Evolutionary conservation across 805 yeast species (phyloP), one percentile per base, ranked within the genome.

Genomic region (Lachancea fermentati): DNA sequence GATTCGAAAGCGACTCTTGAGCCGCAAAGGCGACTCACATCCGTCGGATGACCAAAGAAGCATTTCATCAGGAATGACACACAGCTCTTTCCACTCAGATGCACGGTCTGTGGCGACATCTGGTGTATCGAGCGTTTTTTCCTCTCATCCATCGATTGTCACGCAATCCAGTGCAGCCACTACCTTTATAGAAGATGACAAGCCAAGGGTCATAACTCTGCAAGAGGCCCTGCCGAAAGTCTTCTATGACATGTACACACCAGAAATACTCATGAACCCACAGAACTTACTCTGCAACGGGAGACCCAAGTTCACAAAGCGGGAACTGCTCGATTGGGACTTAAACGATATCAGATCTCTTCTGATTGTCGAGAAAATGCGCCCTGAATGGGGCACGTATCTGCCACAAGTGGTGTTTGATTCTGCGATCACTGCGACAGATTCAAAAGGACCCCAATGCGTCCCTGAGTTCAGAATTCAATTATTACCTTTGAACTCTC

Each of bases 241-340:
- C 19, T 79, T 69, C 49, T 52, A 62, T 15, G 79, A 76, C 50
- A 76, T 77, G 75, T 79, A 79, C 53, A 62, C 79, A 0, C 72
- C 79, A 1, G 83, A 78, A 43, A 56, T 76, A 9, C 58, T 74
- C 17, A 66, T 68, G 29, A 72, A 71, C 42, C 68, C 73, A 6
- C 45, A 54, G 5, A 54, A 54, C 18, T 43, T 70, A 16, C 63
- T 76, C 30, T 65, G 72, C 8, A 75, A 75, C 46, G 82, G 83
- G 0, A 65, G 87, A 32, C 86, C 85, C 9, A 57, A 62, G 18
- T 81, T 79, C 59, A 79, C 86, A 0, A 74, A 72, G 45, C 65
- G 87, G 39, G 76, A 74, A 12, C 64, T 83, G 30, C 63, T 78
- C 18, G 83, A 81, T 57, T 83, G 91, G 91, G 79, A 74, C 35